Evolutionary conservation across 371 early-diverging fungal genomes (phyloP).

Genomic region (Mortierella polycephala): DNA sequence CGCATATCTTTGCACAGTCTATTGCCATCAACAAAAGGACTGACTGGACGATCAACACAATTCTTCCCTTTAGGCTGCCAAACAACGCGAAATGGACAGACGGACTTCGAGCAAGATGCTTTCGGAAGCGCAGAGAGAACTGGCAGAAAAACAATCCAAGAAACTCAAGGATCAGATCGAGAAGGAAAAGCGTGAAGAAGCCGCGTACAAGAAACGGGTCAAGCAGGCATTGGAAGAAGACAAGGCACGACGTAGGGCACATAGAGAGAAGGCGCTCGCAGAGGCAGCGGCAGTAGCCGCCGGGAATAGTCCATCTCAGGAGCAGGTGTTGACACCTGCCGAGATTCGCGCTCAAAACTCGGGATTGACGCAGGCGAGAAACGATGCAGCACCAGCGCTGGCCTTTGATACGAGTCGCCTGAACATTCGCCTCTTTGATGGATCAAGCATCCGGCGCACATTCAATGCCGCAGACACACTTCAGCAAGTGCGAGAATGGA

Average conservation of each 20-base stretch:
- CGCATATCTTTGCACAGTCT: too few species aligned
- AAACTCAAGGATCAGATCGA: slow-evolving; percentile 45
- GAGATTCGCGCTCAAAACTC: slow-evolving; percentile 37
- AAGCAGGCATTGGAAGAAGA: slow-evolving; percentile 47
- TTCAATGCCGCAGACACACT: slow-evolving; percentile 54
- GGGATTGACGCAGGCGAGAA: slow-evolving; percentile 30
- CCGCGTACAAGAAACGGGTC: slow-evolving; percentile 40
- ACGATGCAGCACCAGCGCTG: slow-evolving; percentile 41
- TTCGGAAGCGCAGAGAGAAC: slow-evolving; percentile 36
- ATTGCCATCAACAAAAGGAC: too few species aligned
- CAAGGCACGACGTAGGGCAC: slow-evolving; percentile 38
- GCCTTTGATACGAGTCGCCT: slow-evolving; percentile 46
- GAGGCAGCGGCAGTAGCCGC: slow-evolving; percentile 8
- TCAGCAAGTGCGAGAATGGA: slow-evolving; percentile 41
- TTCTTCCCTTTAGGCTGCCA: slow-evolving; percentile 18
- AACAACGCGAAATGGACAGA: slow-evolving; percentile 44
- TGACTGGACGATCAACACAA: not conserved
- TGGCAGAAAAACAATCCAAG: slow-evolving; percentile 45
- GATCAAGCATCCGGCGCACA: slow-evolving; percentile 47
- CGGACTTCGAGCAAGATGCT: slow-evolving; percentile 37
- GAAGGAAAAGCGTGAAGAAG: slow-evolving; percentile 51
- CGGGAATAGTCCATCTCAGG: not conserved
- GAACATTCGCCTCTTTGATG: slow-evolving; percentile 52
- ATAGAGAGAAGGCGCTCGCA: slow-evolving; percentile 28
- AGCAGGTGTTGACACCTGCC: slow-evolving; percentile 17